Base-by-base conservation (phyloP, 1,284 basidiomycete genomes). In the Cryptococcus sp. region DNA sequence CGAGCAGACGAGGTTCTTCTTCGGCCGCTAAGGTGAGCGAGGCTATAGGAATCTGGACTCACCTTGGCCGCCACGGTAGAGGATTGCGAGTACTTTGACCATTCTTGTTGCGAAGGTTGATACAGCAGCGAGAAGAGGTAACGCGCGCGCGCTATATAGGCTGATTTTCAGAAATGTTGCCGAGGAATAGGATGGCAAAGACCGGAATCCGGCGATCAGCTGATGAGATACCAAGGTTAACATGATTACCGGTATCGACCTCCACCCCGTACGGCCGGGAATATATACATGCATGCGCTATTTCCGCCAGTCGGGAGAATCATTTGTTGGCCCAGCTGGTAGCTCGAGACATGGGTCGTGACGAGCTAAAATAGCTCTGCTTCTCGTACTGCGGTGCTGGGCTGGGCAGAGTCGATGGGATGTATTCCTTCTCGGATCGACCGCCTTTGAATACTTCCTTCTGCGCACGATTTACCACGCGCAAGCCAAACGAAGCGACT, bases 1-100 rank as follows among this genome's bases (percentile, higher is more conserved):
- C 92, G 40, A 94, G 79, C 35, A 95, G 83, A 71, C 86, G 82
- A 45, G 87, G 81, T 74, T 95, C 86, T 62, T 87, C 78, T 59
- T 78, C 61, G 49, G 92, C 90, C 55, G 86, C 83, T 64, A 43
- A 4, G 28, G 45, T 47, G 12, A 33, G 36, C 11, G 7, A 18
- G 18, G 34, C 3, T 42, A 39, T 5, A 23, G 23, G 19, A 35
- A 22, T 42, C 19, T 11, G 16, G 9, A 47, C 56, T 25, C 19
- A 62, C 59, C 58, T 52, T 62, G 42, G 33, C 64, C 64, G 34
- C 74, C 74, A 36, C 60, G 60, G 64, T 76, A 76, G 48, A 92
- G 81, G 61, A 92, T 82, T 62, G 86, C 53, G 6, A 52, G 40
- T 21, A 50, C 32, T 47, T 53, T 49, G 47, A 41, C 42, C 35